These are phyloP conservation scores for Fusarium solani-melongenae DNA, from an alignment of 2,329 filamentous ascomycete species.

Conservation along the genomic window DNA sequence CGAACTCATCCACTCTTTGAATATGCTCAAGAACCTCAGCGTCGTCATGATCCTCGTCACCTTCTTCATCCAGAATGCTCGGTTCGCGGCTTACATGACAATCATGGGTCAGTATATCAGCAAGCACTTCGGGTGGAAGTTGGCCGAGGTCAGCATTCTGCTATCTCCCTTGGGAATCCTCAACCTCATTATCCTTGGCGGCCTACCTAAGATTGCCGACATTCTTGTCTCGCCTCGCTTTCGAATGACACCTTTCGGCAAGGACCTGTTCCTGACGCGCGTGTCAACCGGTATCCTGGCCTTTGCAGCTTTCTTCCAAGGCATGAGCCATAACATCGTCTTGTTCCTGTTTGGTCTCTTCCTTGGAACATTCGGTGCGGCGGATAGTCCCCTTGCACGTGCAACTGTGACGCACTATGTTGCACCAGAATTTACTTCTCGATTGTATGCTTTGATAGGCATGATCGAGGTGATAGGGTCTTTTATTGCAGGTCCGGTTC, in stretches of 20 bases:
- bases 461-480: slow-evolving; percentile 54
- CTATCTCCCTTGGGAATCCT: slow-evolving; percentile 55
- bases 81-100: slow-evolving; percentile 49
- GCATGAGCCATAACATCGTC: slow-evolving; percentile 46
- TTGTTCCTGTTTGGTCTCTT: slow-evolving; percentile 53
- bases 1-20: slow-evolving; percentile 48
- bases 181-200: slow-evolving; percentile 50
- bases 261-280: slow-evolving; percentile 51
- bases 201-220: slow-evolving; percentile 50
- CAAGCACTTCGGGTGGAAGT: slow-evolving; percentile 57
- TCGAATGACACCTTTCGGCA: slow-evolving; percentile 48
- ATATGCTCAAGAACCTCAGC: slow-evolving; percentile 50
- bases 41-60: slow-evolving; percentile 52
- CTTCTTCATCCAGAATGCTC: slow-evolving; percentile 52
- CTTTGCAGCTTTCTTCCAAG: slow-evolving; percentile 49
- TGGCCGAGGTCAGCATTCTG: slow-evolving; percentile 55
- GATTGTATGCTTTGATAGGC: slow-evolving; percentile 54
- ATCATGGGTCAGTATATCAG: slow-evolving; percentile 56
- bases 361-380: slow-evolving; percentile 52
- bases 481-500: slow-evolving; percentile 53
- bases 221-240: slow-evolving; percentile 48
- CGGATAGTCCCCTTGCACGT: slow-evolving; percentile 51
- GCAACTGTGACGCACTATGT: slow-evolving; percentile 56
- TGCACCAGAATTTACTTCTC: slow-evolving; percentile 50
- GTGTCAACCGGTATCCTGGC: slow-evolving; percentile 49